Evolutionary conservation across 306 rosid genomes (phyloP).

Genomic region (Sophora flavescens): DNA sequence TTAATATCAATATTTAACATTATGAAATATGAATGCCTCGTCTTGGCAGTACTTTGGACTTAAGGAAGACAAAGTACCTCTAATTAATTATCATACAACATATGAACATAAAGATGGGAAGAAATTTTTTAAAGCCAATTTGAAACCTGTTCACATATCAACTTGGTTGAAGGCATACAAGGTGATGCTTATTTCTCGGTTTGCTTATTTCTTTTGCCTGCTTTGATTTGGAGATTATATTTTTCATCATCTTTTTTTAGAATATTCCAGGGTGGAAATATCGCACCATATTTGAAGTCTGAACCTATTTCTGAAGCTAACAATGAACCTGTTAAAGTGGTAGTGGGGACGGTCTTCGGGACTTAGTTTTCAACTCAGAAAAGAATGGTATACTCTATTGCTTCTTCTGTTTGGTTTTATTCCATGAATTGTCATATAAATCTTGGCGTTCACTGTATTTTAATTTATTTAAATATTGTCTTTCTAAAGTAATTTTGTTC

Average conservation of each 20-base stretch:
- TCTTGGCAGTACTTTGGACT: constrained; percentile 84
- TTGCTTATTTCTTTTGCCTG: too few species aligned
- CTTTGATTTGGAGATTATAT: not conserved
- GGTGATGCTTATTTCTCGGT: constrained; percentile 67
- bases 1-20: constrained; percentile 36
- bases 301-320: constrained; percentile 85
- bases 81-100: constrained; percentile 79
- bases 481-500: constrained; percentile 15
- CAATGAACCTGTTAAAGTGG: constrained; percentile 89
- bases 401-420: constrained; percentile 23
- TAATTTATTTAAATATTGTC: not conserved
- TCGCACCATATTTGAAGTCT: constrained; percentile 69
- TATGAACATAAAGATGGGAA: constrained; percentile 63
- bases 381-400: constrained; percentile 69
- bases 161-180: constrained; percentile 86
- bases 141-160: constrained; percentile 74
- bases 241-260: constrained; percentile 28
- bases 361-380: constrained; percentile 76
- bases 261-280: constrained; percentile 75
- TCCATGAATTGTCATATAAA: not conserved
- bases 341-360: constrained; percentile 75
- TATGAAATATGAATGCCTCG: constrained; percentile 20
- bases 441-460: not conserved
- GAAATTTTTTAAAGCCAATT: constrained; percentile 72
- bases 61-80: constrained; percentile 81